Evolutionary conservation across 192 early-diverging fungal species (phyloP), one percentile per base, ranked within the genome.

Genomic region (Coemansia sp.): DNA sequence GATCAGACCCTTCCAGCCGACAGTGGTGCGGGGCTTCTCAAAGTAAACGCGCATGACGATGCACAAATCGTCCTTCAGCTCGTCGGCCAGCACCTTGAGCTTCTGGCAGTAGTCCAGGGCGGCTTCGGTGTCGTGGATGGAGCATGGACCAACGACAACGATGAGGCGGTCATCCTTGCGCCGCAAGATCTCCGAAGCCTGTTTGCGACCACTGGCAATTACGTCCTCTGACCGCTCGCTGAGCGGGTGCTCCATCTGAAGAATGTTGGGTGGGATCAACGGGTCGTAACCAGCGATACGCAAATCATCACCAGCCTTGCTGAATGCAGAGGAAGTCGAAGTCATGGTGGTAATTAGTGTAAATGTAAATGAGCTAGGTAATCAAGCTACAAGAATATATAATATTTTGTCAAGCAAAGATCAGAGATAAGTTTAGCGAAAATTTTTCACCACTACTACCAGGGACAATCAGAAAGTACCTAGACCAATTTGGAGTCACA

Each of bases 21-120:
- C 94, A 9, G 95, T 97, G 3, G 96, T 97, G 66, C 96, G 85
- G 41, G 96, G 96, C 84, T 98, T 98, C 73, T 98, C 96, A 90
- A 98, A 97, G 89, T 98, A 98, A 66, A 91, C 88, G 36, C 96
- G 88, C 96, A 98, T 98, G 59, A 98, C 85, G 66, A 98, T 91
- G 41, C 91, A 76, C 59, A 98, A 73, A 16, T 95, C 93, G 53
- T 88, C 89, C 61, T 88, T 80, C 64, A 89, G 80, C 59, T 84
- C 81, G 44, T 92, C 92, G 2, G 87, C 88, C 44, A 85, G 66
- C 29, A 64, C 68, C 63, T 89, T 89, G 33, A 92, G 69, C 46
- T 57, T 71, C 77, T 69, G 68, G 84, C 89, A 91, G 87, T 98
- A 97, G 66, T 93, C 94, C 27, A 90, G 68, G 5, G 96, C 96